These are phyloP conservation scores for Grifola frondosa DNA, from an alignment of 1,284 basidiomycete species.

Conservation along the genomic window DNA sequence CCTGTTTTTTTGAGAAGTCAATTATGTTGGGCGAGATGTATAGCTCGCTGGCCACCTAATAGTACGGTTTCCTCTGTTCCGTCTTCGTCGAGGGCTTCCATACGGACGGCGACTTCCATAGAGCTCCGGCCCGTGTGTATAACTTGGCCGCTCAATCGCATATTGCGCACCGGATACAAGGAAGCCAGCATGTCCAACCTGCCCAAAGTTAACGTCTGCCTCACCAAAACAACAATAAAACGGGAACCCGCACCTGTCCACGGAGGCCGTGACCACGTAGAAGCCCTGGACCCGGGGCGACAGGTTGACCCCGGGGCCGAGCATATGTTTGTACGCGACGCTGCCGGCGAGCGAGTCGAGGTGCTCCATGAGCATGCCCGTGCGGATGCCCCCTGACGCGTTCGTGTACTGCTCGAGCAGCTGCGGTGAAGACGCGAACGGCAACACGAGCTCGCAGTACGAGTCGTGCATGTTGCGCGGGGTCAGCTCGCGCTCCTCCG, in stretches of 20 bases:
- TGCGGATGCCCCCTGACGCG: slow-evolving; percentile 66
- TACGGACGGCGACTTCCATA: slow-evolving; percentile 82
- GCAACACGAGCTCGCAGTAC: slow-evolving; percentile 63
- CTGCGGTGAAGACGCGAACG: slow-evolving; percentile 56
- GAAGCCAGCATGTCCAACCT: slow-evolving; percentile 67
- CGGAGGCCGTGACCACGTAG: slow-evolving; percentile 81
- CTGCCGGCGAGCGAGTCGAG: slow-evolving; percentile 82
- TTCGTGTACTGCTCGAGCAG: slow-evolving; percentile 70
- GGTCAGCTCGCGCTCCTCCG: slow-evolving; percentile 28
- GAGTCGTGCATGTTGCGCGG: slow-evolving; percentile 68
- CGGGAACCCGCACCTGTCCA: slow-evolving; percentile 60
- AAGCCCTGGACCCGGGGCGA: slow-evolving; percentile 62
- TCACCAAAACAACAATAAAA: background rate
- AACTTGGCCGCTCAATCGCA: slow-evolving; percentile 77
- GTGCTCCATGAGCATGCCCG: slow-evolving; percentile 74
- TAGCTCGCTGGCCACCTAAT: no score
- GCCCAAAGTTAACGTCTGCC: background rate
- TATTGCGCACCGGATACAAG: slow-evolving; percentile 59
- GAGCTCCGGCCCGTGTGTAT: slow-evolving; percentile 76
- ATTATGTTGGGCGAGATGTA: no score
- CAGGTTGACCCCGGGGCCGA: slow-evolving; percentile 55
- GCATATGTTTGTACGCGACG: slow-evolving; percentile 80
- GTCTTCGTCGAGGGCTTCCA: slow-evolving; percentile 60
- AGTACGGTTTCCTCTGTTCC: slow-evolving; percentile 60
- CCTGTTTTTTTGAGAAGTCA: no score